Percentiles rank a stretch among this genome's conserved stretches.
Evolutionary conservation across 2,329 filamentous ascomycete genomes (phyloP).

Genomic region (Penicillium rolfsii): DNA sequence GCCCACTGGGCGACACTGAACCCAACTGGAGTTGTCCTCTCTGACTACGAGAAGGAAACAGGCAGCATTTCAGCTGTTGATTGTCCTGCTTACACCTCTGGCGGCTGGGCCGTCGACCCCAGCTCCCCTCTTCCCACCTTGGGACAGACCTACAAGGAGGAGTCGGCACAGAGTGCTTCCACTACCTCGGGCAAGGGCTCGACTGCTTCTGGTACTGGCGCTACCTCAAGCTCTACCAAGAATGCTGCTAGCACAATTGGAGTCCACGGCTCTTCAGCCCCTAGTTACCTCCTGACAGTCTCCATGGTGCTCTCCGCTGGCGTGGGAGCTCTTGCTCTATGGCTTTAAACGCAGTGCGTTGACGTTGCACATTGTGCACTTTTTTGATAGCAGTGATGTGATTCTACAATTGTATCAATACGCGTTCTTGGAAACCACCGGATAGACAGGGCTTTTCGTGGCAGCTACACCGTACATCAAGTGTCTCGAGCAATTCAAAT

Average conservation of each 20-base stretch:
- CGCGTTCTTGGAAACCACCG: conserved; percentile 18
- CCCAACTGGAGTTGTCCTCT: conserved; percentile 68
- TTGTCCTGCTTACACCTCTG: conserved; percentile 71
- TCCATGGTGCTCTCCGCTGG: conserved; percentile 28
- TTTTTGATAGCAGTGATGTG: neutral
- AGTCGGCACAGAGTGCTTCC: conserved; percentile 6
- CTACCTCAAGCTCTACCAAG: conserved; percentile 15
- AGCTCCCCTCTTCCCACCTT: conserved; percentile 70
- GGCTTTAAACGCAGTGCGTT: conserved; percentile 25
- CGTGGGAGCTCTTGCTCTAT: conserved; percentile 29
- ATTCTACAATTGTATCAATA: conserved; percentile 24
- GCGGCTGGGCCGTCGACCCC: conserved; percentile 73
- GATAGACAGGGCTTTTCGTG: conserved; percentile 17
- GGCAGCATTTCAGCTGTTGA: conserved; percentile 63
- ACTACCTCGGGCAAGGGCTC: conserved; percentile 5
- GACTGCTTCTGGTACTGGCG: conserved; percentile 18
- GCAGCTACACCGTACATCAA: conserved; percentile 1
- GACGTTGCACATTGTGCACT: neutral
- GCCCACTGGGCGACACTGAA: conserved; percentile 73
- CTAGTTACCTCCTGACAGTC: conserved; percentile 23
- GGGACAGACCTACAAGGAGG: conserved; percentile 53
- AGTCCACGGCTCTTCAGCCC: conserved; percentile 14
- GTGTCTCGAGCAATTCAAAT: conserved; percentile 2
- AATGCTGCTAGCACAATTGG: conserved; percentile 17
- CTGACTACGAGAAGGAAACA: conserved; percentile 68